Evolutionary conservation across 306 rosid species (phyloP).

Genomic region (Astragalus membranaceus): DNA sequence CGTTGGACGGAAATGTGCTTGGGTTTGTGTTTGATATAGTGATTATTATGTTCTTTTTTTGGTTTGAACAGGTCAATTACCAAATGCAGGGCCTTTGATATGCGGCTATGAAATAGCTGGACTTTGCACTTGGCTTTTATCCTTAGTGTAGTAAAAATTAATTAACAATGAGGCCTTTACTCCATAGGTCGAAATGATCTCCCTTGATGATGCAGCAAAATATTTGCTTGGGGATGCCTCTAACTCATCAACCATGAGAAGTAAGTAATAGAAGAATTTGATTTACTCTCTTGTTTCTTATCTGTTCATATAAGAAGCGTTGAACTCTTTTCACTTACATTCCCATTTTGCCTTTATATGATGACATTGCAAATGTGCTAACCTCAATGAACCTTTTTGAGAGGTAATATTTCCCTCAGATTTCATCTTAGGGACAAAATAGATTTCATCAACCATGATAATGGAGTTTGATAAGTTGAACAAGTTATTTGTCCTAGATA

Average conservation of each 20-base stretch:
- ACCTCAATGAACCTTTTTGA: constrained; percentile 84
- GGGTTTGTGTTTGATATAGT: no score
- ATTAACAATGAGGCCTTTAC: background rate
- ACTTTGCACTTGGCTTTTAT: no score
- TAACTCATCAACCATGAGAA: constrained; percentile 71
- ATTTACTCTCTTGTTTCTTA: background rate
- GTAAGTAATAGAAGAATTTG: constrained; percentile 28
- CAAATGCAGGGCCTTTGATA: no score
- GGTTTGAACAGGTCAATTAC: no score
- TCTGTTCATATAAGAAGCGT: background rate
- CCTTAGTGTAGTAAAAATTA: background rate
- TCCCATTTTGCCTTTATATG: constrained; percentile 43
- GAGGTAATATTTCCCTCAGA: constrained; percentile 47
- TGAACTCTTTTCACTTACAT: background rate
- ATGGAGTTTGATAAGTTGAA: no score
- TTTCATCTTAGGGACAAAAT: no score
- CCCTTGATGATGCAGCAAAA: constrained; percentile 92
- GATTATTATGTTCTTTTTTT: no score
- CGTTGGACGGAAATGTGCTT: no score
- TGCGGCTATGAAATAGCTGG: no score
- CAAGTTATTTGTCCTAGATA: no score
- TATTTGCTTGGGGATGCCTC: constrained; percentile 79
- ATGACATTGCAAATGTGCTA: constrained; percentile 87
- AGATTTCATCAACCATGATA: no score
- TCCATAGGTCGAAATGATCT: constrained; percentile 54